Evolutionary conservation across 331 rosid species (phyloP).

Genomic region (Prunus yedoensis): DNA sequence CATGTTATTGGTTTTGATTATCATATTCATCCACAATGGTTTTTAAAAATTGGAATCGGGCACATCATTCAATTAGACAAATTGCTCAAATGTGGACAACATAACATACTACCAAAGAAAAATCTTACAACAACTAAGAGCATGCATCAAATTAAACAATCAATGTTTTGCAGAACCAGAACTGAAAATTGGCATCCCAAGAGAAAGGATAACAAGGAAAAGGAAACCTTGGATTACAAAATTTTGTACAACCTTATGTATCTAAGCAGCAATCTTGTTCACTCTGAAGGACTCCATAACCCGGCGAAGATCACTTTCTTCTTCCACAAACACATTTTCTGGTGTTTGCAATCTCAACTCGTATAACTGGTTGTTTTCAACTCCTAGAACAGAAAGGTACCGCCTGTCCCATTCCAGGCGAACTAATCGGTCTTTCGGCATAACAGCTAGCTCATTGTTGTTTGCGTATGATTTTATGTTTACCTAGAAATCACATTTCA

Average conservation of each 20-base stretch:
- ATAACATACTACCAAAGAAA: no score
- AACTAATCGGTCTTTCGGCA: constrained; percentile 83
- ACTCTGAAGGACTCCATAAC: constrained; percentile 89
- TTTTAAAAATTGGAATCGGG: no score
- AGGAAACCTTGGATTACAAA: constrained; percentile 3
- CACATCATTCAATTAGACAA: no score
- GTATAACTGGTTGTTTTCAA: constrained; percentile 85
- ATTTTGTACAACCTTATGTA: not conserved
- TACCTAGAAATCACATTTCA: constrained; percentile 46
- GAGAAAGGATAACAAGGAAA: not conserved
- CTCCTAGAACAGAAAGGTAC: constrained; percentile 88
- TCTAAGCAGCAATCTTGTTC: constrained; percentile 54
- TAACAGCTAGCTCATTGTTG: constrained; percentile 89
- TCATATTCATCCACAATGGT: no score
- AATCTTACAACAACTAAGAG: not conserved
- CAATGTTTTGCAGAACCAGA: not conserved
- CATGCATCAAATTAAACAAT: constrained; percentile 1
- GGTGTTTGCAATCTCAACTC: constrained; percentile 88
- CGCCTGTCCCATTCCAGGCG: constrained; percentile 90
- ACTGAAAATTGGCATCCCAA: not conserved
- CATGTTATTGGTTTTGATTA: not conserved
- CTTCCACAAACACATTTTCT: constrained; percentile 78
- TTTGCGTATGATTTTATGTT: constrained; percentile 91
- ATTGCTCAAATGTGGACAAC: no score
- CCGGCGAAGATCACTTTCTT: constrained; percentile 72